phyloP scores from a whole-genome alignment of 768 basidiomycete species.

The Trametes sanguinea region DNA sequence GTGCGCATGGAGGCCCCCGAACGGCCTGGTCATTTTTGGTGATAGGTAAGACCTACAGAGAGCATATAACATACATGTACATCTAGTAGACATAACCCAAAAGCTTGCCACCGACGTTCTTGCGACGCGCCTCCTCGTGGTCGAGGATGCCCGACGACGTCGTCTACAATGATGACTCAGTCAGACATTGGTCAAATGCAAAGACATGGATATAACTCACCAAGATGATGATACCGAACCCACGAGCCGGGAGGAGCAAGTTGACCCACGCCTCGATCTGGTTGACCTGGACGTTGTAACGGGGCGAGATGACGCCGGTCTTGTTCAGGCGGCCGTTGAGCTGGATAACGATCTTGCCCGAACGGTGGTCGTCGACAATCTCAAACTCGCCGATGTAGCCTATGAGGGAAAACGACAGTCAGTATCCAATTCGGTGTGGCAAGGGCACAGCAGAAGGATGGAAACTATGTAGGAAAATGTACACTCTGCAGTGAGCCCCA shows the following conservation, averaged over 20 bases:
- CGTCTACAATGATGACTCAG: constrained; percentile 53
- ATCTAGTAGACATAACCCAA: constrained; percentile 88
- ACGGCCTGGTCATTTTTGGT: constrained; percentile 20
- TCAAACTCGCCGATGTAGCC: constrained; percentile 99
- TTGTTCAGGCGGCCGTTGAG: constrained; percentile 99
- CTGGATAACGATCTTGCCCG: constrained; percentile 97
- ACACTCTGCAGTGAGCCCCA: constrained; percentile 59
- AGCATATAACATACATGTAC: constrained; percentile 20
- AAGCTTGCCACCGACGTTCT: constrained; percentile 96
- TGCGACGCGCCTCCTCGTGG: constrained; percentile 98
- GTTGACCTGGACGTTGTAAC: constrained; percentile 92
- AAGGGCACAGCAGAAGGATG: background rate
- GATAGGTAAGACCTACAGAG: constrained; percentile 19
- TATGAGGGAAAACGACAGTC: constrained; percentile 32
- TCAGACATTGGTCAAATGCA: background rate
- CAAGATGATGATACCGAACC: constrained; percentile 95
- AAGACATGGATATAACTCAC: constrained; percentile 45
- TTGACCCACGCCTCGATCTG: constrained; percentile 98
- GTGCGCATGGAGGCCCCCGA: constrained; percentile 10
- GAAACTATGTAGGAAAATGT: constrained; percentile 37
- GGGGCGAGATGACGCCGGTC: constrained; percentile 99
- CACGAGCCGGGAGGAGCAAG: constrained; percentile 92
- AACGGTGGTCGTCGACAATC: constrained; percentile 98
- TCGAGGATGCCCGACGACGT: constrained; percentile 98
- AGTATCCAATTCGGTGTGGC: background rate